Evolutionary conservation across 169 alveolate species (phyloP).

Genomic region (Plasmodium gallinaceum): DNA sequence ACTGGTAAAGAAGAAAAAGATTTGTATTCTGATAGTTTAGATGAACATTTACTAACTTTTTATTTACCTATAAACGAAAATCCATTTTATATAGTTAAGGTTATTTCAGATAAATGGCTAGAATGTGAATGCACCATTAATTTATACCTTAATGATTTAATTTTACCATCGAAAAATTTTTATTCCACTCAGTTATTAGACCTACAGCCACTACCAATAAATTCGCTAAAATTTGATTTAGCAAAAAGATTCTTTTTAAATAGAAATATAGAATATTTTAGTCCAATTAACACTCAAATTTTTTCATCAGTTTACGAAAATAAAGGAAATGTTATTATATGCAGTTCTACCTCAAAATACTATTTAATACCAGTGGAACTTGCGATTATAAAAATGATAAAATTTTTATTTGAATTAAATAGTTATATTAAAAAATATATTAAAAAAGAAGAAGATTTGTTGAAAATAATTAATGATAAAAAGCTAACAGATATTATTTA

Average conservation of each 20-base stretch:
- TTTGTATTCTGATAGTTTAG: constrained; percentile 8
- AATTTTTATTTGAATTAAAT: constrained; percentile 10
- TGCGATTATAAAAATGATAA: constrained; percentile 8
- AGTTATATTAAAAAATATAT: constrained; percentile 18
- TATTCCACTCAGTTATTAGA: constrained; percentile 96
- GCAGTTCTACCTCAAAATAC: constrained; percentile 76
- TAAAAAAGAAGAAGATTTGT: constrained; percentile 20
- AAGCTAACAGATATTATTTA: constrained; percentile 13
- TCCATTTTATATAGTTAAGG: constrained; percentile 93
- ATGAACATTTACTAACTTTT: constrained; percentile 92
- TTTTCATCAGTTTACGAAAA: constrained; percentile 80
- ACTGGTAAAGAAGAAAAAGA: not conserved
- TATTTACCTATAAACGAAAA: constrained; percentile 97
- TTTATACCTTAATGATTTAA: constrained; percentile 82
- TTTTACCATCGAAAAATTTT: constrained; percentile 93
- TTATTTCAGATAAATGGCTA: constrained; percentile 95
- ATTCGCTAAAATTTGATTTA: constrained; percentile 89
- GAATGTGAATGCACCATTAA: constrained; percentile 84
- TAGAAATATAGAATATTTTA: constrained; percentile 71
- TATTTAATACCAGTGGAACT: constrained; percentile 66
- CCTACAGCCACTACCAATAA: constrained; percentile 94
- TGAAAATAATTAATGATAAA: constrained; percentile 36
- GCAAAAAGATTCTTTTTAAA: constrained; percentile 87
- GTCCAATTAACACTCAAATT: constrained; percentile 82
- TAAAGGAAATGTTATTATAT: constrained; percentile 79